A percentile compares a stretch with the other conserved stretches of the same genome.
These are phyloP conservation scores for Xylaria multiplex DNA, from an alignment of 2,329 filamentous ascomycete genomes.

Conservation along the genomic window DNA sequence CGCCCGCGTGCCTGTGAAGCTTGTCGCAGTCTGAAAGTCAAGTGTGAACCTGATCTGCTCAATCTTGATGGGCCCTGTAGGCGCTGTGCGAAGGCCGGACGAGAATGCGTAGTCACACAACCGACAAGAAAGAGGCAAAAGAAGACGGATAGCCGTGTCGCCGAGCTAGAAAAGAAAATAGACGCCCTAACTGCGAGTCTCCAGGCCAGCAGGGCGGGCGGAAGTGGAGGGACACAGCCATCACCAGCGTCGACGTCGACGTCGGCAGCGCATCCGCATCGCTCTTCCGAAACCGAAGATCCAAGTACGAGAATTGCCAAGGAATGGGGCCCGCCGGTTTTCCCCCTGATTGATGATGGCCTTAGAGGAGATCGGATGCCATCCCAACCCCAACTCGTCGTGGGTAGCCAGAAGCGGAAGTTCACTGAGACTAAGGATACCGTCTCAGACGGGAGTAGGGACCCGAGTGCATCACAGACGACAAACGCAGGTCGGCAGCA, in stretches of 20 bases:
- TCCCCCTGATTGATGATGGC: slow-evolving; percentile 33
- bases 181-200: slow-evolving; percentile 85
- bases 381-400: slow-evolving; percentile 30
- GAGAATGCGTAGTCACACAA: slow-evolving; percentile 79
- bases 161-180: slow-evolving; percentile 92
- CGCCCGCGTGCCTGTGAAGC: slow-evolving; percentile 78
- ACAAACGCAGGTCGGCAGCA: slow-evolving; percentile 39
- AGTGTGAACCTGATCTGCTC: slow-evolving; percentile 79
- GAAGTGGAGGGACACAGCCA: slow-evolving; percentile 39
- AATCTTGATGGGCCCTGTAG: slow-evolving; percentile 73
- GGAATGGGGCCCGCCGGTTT: slow-evolving; percentile 42
- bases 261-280: neutral
- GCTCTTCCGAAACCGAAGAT: neutral
- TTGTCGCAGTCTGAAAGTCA: slow-evolving; percentile 80
- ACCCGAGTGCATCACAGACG: slow-evolving; percentile 37
- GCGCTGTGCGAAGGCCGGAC: slow-evolving; percentile 82
- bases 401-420: slow-evolving; percentile 56
- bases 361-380: slow-evolving; percentile 28
- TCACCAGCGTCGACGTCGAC: slow-evolving; percentile 6
- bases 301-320: slow-evolving; percentile 21
- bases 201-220: slow-evolving; percentile 62
- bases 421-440: slow-evolving; percentile 44
- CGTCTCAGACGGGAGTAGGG: slow-evolving; percentile 40
- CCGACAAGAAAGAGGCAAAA: slow-evolving; percentile 83
- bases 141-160: slow-evolving; percentile 89